A percentile compares a stretch with the other conserved stretches of the same genome.
Evolutionary conservation across 2,329 filamentous ascomycete genomes (phyloP).

Genomic region (Xylaria sp.): DNA sequence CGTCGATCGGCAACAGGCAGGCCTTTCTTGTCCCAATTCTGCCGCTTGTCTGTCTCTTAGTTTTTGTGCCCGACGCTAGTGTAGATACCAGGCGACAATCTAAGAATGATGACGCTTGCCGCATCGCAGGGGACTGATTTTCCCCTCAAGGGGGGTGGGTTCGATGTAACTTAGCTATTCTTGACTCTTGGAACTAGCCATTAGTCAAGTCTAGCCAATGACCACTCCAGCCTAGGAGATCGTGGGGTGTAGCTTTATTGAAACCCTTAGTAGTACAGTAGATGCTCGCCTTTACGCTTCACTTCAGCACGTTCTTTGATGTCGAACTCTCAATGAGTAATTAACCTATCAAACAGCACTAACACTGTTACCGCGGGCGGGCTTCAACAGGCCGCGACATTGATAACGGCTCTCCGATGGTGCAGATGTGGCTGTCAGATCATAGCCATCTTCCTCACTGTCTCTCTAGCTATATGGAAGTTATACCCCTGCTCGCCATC

Average conservation of each 20-base stretch:
- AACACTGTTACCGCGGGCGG: not conserved
- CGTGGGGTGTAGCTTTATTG: slow-evolving; percentile 18
- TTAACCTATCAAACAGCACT: too few species aligned
- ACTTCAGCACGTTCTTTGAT: slow-evolving; percentile 11
- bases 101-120: not conserved
- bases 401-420: not conserved
- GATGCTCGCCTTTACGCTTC: not conserved
- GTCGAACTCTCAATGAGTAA: slow-evolving; percentile 12
- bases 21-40: not conserved
- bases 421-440: not conserved
- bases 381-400: not conserved
- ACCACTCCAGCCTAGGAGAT: not conserved
- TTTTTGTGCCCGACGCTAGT: not conserved
- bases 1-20: slow-evolving; percentile 2
- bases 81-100: not conserved
- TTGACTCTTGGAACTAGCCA: not conserved
- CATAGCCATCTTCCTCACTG: not conserved
- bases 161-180: not conserved
- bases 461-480: too few species aligned
- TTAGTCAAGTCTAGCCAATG: not conserved
- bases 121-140: not conserved
- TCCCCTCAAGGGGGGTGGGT: not conserved
- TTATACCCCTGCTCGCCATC: not conserved
- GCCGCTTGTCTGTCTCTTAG: not conserved
- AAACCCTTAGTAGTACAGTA: too few species aligned